phyloP scores from a whole-genome alignment of 306 rosid genomes.

The Carpinus fangiana region DNA sequence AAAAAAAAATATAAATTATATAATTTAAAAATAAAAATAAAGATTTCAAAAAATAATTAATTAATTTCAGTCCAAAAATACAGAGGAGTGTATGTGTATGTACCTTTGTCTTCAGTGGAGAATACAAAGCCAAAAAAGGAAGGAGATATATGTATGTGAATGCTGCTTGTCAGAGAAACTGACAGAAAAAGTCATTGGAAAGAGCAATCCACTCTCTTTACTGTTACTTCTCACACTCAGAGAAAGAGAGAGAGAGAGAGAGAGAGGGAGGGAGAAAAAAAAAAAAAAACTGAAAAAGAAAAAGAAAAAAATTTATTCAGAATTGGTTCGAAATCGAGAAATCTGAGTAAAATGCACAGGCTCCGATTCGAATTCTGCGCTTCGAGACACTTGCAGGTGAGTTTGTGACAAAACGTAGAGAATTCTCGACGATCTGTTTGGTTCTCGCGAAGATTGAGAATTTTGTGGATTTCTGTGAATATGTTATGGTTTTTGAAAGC shows the following conservation, averaged over 20 bases:
- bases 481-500: neutral
- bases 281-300: neutral
- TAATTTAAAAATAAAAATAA: too few species aligned
- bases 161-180: neutral
- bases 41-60: too few species aligned
- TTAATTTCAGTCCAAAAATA: too few species aligned
- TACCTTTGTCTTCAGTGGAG: neutral
- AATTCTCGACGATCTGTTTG: neutral
- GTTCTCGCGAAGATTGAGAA: neutral
- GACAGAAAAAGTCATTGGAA: neutral
- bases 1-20: too few species aligned
- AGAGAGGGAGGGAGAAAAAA: neutral
- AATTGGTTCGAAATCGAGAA: neutral
- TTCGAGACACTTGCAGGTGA: conserved; percentile 41
- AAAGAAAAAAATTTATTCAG: neutral
- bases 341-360: conserved; percentile 41
- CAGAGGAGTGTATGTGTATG: too few species aligned
- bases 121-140: neutral
- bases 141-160: neutral
- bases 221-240: conserved; percentile 5
- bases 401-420: neutral
- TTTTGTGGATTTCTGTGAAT: conserved; percentile 2
- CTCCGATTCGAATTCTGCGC: conserved; percentile 36
- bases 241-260: conserved; percentile 1
- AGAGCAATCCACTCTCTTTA: neutral